A percentile compares a stretch with the other conserved stretches of the same genome.
Evolutionary conservation across 2,329 filamentous ascomycete species (phyloP).

Genomic region (Ophiostoma angusticollis): DNA sequence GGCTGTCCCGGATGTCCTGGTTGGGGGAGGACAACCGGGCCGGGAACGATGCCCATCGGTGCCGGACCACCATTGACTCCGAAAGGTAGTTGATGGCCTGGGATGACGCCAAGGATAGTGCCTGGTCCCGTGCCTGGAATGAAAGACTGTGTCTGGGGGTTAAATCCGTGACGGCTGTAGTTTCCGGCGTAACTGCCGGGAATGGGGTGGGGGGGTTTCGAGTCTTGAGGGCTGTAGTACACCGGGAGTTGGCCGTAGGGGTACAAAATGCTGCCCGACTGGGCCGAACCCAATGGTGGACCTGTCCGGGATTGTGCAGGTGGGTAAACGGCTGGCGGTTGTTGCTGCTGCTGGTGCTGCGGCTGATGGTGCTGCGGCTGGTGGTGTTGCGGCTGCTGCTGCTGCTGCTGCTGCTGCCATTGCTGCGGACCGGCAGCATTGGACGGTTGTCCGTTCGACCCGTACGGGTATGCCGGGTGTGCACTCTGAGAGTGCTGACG

Average conservation of each 20-base stretch:
- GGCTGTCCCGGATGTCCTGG: slow-evolving; percentile 20
- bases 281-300: slow-evolving; percentile 12
- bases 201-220: slow-evolving; percentile 67
- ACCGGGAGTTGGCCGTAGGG: slow-evolving; percentile 66
- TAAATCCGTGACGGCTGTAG: slow-evolving; percentile 70
- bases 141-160: slow-evolving; percentile 88
- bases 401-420: slow-evolving; percentile 24
- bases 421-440: slow-evolving; percentile 20
- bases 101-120: slow-evolving; percentile 30
- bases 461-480: slow-evolving; percentile 17
- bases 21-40: slow-evolving; percentile 31
- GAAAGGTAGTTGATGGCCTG: background rate
- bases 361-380: slow-evolving; percentile 3
- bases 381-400: slow-evolving; percentile 16
- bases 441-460: slow-evolving; percentile 21
- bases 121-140: slow-evolving; percentile 50
- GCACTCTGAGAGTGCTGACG: slow-evolving; percentile 5
- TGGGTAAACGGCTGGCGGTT: slow-evolving; percentile 19
- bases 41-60: slow-evolving; percentile 1
- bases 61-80: background rate
- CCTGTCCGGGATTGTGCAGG: slow-evolving; percentile 13
- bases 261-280: slow-evolving; percentile 43
- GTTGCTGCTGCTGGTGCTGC: slow-evolving; percentile 14
- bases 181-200: slow-evolving; percentile 54
- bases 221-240: slow-evolving; percentile 56